Evolutionary conservation across 495 filamentous ascomycete species (phyloP), one percentile per base, ranked within the genome.

Genomic region (Aspergillus incahuasiensis): DNA sequence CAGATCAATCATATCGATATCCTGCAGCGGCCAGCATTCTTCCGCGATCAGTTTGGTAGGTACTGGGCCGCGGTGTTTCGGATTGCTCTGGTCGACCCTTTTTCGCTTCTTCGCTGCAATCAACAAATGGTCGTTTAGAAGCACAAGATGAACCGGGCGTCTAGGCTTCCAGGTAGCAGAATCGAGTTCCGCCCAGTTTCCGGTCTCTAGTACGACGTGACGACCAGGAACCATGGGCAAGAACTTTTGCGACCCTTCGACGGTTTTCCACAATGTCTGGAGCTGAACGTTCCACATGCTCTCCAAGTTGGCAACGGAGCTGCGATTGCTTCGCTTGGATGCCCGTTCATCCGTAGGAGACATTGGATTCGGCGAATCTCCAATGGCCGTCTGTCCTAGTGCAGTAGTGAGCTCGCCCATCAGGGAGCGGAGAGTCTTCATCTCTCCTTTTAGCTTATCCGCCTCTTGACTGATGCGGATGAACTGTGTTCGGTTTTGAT

Each of bases 391-490:
- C 52, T 90, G 84, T 7, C 87, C 82, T 7, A 97, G 72, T 0
- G 90, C 86, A 9, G 82, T 86, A 5, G 87, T 91, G 9, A 99
- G 79, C 57, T 99, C 94, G 21, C 88, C 86, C 84, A 97, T 95
- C 41, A 97, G 78, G 42, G 86, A 85, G 18, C 88, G 81, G 4
- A 99, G 84, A 2, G 88, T 86, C 20, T 91, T 84, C 92, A 99
- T 97, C 69, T 99, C 94, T 43, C 85, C 82, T 66, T 96, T 97
- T 49, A 99, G 82, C 70, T 96, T 96, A 64, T 99, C 94, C 2
- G 95, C 95, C 71, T 99, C 95, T 73, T 96, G 94, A 69, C 90
- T 96, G 70, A 99, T 97, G 63, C 95, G 92, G 77, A 99, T 96
- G 71, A 99, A 99, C 63, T 97, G 92, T 0, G 91, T 96, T 43